Evolutionary conservation across 495 filamentous ascomycete genomes (phyloP).

Genomic region (Rostrohypoxylon terebratum): DNA sequence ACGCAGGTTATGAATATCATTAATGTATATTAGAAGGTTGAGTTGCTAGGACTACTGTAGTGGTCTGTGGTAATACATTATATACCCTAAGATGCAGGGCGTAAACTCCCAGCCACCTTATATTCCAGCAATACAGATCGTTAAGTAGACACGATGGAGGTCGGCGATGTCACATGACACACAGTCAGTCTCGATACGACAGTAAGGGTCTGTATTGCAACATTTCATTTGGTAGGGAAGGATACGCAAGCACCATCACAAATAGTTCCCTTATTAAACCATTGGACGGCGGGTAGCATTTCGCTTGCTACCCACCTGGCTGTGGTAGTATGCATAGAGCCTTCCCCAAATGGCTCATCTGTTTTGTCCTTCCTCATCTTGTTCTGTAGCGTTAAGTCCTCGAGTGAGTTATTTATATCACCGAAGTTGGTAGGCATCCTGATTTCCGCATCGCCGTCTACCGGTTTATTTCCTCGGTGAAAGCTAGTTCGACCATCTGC

Average conservation of each 20-base stretch:
- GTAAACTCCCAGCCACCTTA: too few relatives aligned
- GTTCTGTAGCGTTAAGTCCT: constrained; percentile 46
- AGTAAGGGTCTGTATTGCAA: background rate
- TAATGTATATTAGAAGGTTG: too few relatives aligned
- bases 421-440: constrained; percentile 16
- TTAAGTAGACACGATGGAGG: background rate
- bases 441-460: constrained; percentile 17
- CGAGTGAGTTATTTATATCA: constrained; percentile 10
- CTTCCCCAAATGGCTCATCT: constrained; percentile 64
- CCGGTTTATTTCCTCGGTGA: constrained; percentile 27
- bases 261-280: constrained; percentile 62
- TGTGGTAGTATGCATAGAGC: constrained; percentile 76
- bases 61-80: too few relatives aligned
- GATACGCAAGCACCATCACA: constrained; percentile 64
- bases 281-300: constrained; percentile 64
- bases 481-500: constrained; percentile 65
- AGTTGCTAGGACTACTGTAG: too few relatives aligned
- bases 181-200: background rate
- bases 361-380: constrained; percentile 51
- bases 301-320: constrained; percentile 77
- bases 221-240: constrained; percentile 5
- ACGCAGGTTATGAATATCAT: too few relatives aligned
- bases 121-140: too few relatives aligned
- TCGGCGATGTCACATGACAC: constrained; percentile 10
- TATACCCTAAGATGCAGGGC: too few relatives aligned